Evolutionary conservation across 1,284 basidiomycete species (phyloP), one percentile per base, ranked within the genome.

Genomic region (Porogramme epimiltina): DNA sequence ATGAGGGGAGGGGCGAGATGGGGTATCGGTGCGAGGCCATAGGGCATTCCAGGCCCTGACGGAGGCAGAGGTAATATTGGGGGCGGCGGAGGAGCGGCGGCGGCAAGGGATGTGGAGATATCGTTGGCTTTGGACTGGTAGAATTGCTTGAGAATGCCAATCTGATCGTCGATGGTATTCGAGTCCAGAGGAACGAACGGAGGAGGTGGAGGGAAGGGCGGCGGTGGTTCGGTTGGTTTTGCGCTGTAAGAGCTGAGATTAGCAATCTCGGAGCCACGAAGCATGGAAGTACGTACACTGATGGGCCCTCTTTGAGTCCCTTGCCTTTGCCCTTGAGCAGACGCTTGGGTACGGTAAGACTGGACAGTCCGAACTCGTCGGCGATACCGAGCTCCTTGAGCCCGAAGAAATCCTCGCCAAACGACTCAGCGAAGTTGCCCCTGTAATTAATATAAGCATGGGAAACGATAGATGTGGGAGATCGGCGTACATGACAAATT

Each of bases 321-420:
- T 66, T 69, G 51, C 78, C 78, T 68, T 88, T 86, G 33, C 89
- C 85, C 62, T 85, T 88, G 66, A 95, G 82, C 28, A 98, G 69
- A 50, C 80, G 82, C 65, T 86, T 87, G 5, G 95, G 95, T 18
- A 97, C 81, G 11, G 79, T 82, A 45, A 97, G 77, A 55, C 80
- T 88, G 1, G 85, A 79, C 56, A 95, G 72, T n/a, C 93, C 92
- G 49, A 92, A 78, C 67, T 98, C 95, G 40, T 81, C 79, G 45
- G 94, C 93, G 51, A 98, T 91, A 19, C 95, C 95, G 38, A 95
- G 73, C 66, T 92, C 93, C 48, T 84, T 81, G 25, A 98, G 78
- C 18, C 95, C 95, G 28, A 98, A 83, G 71, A 95, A 97, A 70
- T 98, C 95, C 62, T 97, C 95, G 33, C 94, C 95, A 16, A 96